A percentile compares a stretch with the other conserved stretches of the same genome.
Evolutionary conservation across 257 asterid species (phyloP).

Genomic region (Salvia splendens): DNA sequence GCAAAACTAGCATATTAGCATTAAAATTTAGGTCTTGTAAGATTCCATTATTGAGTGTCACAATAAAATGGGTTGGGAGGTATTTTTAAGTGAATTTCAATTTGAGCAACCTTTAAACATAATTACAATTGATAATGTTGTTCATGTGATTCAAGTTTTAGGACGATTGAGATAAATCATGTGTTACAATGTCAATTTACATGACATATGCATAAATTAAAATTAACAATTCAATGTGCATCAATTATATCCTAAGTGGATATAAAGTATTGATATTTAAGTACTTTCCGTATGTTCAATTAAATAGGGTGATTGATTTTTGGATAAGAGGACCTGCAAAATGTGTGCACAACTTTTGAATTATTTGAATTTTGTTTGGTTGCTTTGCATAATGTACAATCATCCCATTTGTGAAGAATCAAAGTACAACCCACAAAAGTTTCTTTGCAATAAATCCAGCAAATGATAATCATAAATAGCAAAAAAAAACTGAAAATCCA

Average conservation of each 20-base stretch:
- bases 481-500: too few relatives aligned
- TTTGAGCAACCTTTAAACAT: not conserved
- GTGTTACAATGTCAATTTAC: too few relatives aligned
- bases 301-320: not conserved
- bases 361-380: constrained; percentile 26
- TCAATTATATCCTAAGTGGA: constrained; percentile 25
- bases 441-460: too few relatives aligned
- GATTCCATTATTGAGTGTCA: not conserved
- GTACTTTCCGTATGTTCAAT: constrained; percentile 2
- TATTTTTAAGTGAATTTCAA: not conserved
- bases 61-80: not conserved
- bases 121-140: not conserved
- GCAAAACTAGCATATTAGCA: constrained; percentile 3
- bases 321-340: not conserved
- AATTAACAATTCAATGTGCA: constrained; percentile 18
- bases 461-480: too few relatives aligned
- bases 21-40: constrained; percentile 1
- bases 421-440: too few relatives aligned
- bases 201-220: constrained; percentile 17
- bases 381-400: not conserved
- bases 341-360: constrained; percentile 3
- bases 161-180: too few relatives aligned
- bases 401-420: constrained; percentile 1
- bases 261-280: constrained; percentile 22
- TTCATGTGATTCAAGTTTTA: too few relatives aligned